Conservation (phyloP, 176 grass and related monocot species). For the Rhynchospora tenuis region DNA sequence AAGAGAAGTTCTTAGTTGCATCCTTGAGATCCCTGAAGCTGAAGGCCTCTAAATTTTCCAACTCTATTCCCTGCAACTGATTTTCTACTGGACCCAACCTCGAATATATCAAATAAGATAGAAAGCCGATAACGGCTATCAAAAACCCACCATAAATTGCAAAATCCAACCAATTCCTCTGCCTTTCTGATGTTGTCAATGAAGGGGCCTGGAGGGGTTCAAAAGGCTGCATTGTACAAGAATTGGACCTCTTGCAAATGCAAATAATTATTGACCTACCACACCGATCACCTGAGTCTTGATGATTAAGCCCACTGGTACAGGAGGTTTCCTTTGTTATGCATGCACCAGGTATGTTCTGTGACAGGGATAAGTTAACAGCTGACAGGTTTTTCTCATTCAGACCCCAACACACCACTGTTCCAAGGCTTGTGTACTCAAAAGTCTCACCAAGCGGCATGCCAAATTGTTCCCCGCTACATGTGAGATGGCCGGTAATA, state of each 20-base stretch:
- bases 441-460: neutral
- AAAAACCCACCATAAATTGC: constrained; percentile 25
- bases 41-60: neutral
- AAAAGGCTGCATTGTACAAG: neutral
- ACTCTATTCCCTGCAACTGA: neutral
- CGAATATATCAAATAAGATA: too few relatives aligned
- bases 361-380: constrained; percentile 6
- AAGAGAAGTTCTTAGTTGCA: neutral
- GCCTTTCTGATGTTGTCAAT: neutral
- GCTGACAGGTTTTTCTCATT: neutral
- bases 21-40: neutral
- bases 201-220: neutral
- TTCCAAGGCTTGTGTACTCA: constrained; percentile 35
- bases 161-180: constrained; percentile 45
- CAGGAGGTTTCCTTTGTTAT: constrained; percentile 10
- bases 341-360: constrained; percentile 47
- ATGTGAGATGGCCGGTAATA: constrained; percentile 21
- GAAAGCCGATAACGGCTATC: too few relatives aligned
- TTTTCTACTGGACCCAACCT: too few relatives aligned
- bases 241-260: neutral
- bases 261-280: constrained; percentile 34
- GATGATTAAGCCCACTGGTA: constrained; percentile 54
- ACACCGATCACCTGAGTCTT: constrained; percentile 54
- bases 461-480: neutral
- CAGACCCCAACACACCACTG: constrained; percentile 53